Evolutionary conservation across 2,329 filamentous ascomycete genomes (phyloP), one percentile per base, ranked within the genome.

Genomic region (Aaosphaeria pasadenensis): DNA sequence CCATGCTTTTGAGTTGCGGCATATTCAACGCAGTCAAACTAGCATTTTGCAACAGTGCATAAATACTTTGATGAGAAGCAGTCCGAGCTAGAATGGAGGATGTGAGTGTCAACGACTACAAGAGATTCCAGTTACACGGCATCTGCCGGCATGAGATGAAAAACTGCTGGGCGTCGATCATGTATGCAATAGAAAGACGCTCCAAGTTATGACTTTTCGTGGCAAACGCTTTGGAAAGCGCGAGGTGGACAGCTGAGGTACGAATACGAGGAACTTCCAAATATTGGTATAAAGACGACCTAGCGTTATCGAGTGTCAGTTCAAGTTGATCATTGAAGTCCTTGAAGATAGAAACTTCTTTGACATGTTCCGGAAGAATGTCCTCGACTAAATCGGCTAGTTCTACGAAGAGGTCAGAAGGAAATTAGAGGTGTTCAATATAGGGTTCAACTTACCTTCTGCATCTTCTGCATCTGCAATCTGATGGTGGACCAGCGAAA

Each of bases 81-180:
- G 33, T 54, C 47, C 52, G 50, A 45, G 47, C 48, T 49, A 56
- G 48, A 51, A 50, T 54, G 47, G 47, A 53, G 54, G 54, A 53
- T 51, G 54, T 54, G 52, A 56, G 54, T 49, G 50, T 53, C 42
- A 56, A 44, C 44, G 49, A 56, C 52, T 56, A 52, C 46, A 55
- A 46, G 52, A 49, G 49, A 53, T 51, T 54, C 54, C 52, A 56
- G 50, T 52, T 51, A 53, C 52, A 56, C 51, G 54, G 52, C 52
- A 54, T 45, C 52, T 54, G 52, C 49, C 54, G 52, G 49, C 54
- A 56, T 53, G 52, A 54, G 49, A 48, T 53, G 50, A 56, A 54
- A 47, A 54, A 51, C 50, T 51, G 49, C 47, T 55, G 52, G 54
- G 54, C 54, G 52, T 56, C 54, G 52, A 56, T 56, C 49, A 54